These are phyloP conservation scores for Ceratobasidium sp. DNA, from an alignment of 1,284 basidiomycete genomes.

Conservation along the genomic window DNA sequence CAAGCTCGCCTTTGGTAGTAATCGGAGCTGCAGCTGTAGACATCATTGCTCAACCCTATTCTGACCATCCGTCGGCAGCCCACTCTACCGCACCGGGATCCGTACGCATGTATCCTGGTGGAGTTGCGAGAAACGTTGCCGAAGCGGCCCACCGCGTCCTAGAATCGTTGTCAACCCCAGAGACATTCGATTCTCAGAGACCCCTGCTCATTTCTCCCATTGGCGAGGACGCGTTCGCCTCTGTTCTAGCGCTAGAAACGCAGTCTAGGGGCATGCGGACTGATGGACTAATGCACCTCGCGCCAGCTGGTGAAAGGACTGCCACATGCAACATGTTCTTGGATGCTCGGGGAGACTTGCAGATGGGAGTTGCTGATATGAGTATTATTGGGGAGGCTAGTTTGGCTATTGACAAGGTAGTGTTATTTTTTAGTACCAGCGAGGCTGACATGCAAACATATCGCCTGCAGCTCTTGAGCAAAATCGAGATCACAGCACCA, in stretches of 20 bases:
- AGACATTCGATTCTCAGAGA: conserved; percentile 48
- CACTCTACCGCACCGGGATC: conserved; percentile 85
- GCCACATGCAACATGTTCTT: conserved; percentile 89
- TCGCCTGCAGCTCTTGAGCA: conserved; percentile 49
- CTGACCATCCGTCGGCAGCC: conserved; percentile 51
- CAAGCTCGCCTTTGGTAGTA: conserved; percentile 63
- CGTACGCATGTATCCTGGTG: conserved; percentile 81
- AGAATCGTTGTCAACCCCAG: background rate
- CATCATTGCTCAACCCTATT: conserved; percentile 69
- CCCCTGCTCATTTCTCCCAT: conserved; percentile 69
- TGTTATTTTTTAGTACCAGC: background rate
- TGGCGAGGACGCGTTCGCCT: conserved; percentile 76
- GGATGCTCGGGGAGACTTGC: conserved; percentile 74
- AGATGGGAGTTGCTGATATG: conserved; percentile 94
- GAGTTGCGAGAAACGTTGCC: conserved; percentile 94
- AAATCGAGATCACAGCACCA: conserved; percentile 61
- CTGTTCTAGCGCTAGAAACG: conserved; percentile 68
- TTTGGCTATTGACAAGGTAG: conserved; percentile 63
- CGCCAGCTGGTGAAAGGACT: conserved; percentile 58
- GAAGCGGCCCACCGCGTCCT: conserved; percentile 77
- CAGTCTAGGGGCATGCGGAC: conserved; percentile 74
- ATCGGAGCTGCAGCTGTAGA: conserved; percentile 89
- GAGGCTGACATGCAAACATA: background rate
- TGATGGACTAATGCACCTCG: conserved; percentile 73
- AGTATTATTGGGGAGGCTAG: conserved; percentile 64